Evolutionary conservation across 371 early-diverging fungal genomes (phyloP).

Genomic region (Racocetra persica): DNA sequence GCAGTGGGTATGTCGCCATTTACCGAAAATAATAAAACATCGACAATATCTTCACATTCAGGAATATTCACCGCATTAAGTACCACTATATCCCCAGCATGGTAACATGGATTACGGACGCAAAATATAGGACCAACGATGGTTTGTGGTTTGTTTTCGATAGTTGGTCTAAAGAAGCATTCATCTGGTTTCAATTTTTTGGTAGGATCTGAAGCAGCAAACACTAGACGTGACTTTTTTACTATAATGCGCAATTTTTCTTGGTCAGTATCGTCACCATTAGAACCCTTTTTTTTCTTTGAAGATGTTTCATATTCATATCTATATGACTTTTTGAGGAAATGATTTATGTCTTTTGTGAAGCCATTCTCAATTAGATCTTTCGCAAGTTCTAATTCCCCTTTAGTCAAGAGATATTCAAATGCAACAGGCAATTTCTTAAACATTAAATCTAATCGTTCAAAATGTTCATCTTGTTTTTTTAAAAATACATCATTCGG

Average conservation of each 20-base stretch:
- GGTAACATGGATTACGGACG: slow-evolving; percentile 77
- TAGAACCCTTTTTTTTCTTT: neutral
- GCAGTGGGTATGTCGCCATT: slow-evolving; percentile 82
- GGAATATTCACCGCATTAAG: slow-evolving; percentile 70
- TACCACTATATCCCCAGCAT: slow-evolving; percentile 83
- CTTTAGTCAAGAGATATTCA: slow-evolving; percentile 1
- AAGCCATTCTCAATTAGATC: slow-evolving; percentile 10
- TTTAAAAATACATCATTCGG: slow-evolving; percentile 62
- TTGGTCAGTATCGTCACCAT: neutral
- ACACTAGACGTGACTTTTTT: neutral
- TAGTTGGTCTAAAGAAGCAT: slow-evolving; percentile 4
- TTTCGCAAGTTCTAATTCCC: neutral
- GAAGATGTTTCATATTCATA: neutral
- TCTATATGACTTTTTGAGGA: neutral
- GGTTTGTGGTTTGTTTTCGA: neutral
- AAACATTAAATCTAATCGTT: slow-evolving; percentile 58
- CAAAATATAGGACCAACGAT: slow-evolving; percentile 44
- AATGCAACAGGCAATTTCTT: slow-evolving; percentile 54
- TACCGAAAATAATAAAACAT: slow-evolving; percentile 81
- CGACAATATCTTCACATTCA: slow-evolving; percentile 63
- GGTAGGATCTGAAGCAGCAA: neutral
- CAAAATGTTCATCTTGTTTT: slow-evolving; percentile 58
- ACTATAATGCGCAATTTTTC: neutral
- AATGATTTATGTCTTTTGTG: neutral
- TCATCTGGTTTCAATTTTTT: neutral